phyloP scores from a whole-genome alignment of 768 basidiomycete genomes.

The Hericium coralloides region DNA sequence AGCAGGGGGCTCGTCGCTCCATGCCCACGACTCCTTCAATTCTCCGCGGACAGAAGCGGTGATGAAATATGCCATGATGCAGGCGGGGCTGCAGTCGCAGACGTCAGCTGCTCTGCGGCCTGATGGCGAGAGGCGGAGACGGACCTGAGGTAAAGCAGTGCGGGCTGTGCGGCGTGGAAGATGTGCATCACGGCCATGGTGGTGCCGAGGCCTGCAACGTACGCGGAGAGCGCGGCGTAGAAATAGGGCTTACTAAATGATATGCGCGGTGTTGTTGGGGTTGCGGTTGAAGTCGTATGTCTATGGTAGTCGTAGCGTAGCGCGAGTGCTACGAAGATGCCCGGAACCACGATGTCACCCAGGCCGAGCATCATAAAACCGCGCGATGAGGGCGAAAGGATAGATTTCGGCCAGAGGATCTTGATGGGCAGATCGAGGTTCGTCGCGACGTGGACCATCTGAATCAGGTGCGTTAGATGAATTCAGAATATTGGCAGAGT shows the following conservation, averaged over 20 bases:
- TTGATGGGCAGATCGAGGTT: constrained; percentile 90
- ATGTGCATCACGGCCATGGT: constrained; percentile 86
- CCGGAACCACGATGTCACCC: constrained; percentile 72
- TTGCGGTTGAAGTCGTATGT: constrained; percentile 22
- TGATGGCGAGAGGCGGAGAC: constrained; percentile 10
- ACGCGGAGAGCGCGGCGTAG: constrained; percentile 54
- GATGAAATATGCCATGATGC: constrained; percentile 59
- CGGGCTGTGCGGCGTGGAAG: constrained; percentile 76
- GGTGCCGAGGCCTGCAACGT: constrained; percentile 58
- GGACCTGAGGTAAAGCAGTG: constrained; percentile 84
- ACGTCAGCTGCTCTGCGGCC: not conserved
- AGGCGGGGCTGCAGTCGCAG: constrained; percentile 48
- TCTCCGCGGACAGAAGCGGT: constrained; percentile 61
- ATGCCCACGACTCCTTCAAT: constrained; percentile 57
- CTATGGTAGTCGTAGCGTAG: constrained; percentile 75
- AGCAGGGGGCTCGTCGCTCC: constrained; percentile 45
- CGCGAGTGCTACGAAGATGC: constrained; percentile 71
- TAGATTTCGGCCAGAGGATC: constrained; percentile 75
- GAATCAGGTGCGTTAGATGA: not conserved
- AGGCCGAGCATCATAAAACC: constrained; percentile 89
- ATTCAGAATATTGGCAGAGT: not conserved
- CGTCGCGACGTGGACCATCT: constrained; percentile 95
- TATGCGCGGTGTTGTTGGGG: constrained; percentile 3
- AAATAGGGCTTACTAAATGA: constrained; percentile 71
- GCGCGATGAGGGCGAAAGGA: constrained; percentile 33